Percentiles rank a stretch among this genome's conserved stretches.
Evolutionary conservation across 1,284 basidiomycete genomes (phyloP).

Genomic region (Trametes versicolor): DNA sequence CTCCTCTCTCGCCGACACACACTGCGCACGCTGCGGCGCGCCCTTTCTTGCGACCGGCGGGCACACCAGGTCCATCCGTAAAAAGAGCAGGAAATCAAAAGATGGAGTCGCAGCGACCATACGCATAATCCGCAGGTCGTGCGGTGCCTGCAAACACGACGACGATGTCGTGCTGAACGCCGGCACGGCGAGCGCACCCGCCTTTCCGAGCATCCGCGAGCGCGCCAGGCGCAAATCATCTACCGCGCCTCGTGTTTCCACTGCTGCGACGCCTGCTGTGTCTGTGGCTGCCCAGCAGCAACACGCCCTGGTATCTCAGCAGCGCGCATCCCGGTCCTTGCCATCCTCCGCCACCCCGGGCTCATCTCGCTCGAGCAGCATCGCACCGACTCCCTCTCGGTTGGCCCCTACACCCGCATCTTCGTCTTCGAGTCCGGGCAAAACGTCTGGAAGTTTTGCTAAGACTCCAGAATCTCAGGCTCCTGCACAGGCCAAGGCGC

Average conservation of each 20-base stretch:
- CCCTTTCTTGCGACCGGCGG: conserved; percentile 49
- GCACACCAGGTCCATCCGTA: conserved; percentile 38
- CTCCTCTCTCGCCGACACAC: conserved; percentile 39
- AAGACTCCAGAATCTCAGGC: conserved; percentile 3
- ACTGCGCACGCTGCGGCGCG: conserved; percentile 63
- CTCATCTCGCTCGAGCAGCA: conserved; percentile 25
- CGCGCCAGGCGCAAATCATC: conserved; percentile 23
- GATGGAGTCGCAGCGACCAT: conserved; percentile 5
- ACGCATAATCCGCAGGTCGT: conserved; percentile 39
- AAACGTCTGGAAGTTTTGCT: conserved; percentile 3
- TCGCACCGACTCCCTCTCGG: conserved; percentile 7
- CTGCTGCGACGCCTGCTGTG: conserved; percentile 13
- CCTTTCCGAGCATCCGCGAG: conserved; percentile 32
- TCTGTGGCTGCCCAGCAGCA: conserved; percentile 10
- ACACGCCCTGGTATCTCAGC: conserved; percentile 20
- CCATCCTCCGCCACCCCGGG: conserved; percentile 21
- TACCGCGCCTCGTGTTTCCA: conserved; percentile 20
- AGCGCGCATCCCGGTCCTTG: conserved; percentile 18
- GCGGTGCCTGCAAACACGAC: conserved; percentile 37
- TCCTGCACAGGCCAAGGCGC: conserved; percentile 38
- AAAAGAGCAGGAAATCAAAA: conserved; percentile 19
- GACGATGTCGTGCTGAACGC: conserved; percentile 36
- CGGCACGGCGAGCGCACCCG: conserved; percentile 19
- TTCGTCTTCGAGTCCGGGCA: conserved; percentile 10
- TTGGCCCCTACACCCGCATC: conserved; percentile 15